phyloP scores from a whole-genome alignment of 1,139 yeast species.

The Blastobotrys proliferans region DNA sequence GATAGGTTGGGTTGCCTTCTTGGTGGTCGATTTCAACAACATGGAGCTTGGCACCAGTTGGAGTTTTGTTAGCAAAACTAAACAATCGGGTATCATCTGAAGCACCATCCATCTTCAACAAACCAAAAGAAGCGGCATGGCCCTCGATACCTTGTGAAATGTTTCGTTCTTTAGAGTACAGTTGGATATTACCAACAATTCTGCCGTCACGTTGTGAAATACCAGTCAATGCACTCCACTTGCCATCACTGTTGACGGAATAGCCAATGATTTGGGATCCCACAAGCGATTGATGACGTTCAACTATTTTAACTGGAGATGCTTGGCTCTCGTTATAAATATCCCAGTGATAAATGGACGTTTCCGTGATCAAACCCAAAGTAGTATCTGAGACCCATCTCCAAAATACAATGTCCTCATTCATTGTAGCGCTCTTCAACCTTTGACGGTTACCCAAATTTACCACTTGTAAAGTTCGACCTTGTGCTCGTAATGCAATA shows the following conservation, averaged over 20 bases:
- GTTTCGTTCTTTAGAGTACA: slow-evolving; percentile 80
- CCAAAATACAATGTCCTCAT: slow-evolving; percentile 93
- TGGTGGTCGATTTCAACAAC: slow-evolving; percentile 95
- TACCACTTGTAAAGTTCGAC: slow-evolving; percentile 85
- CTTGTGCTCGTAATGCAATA: slow-evolving; percentile 92
- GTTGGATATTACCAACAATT: slow-evolving; percentile 94
- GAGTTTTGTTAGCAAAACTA: slow-evolving; percentile 80
- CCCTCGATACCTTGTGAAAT: slow-evolving; percentile 98
- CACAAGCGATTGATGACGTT: slow-evolving; percentile 74
- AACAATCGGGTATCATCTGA: slow-evolving; percentile 77
- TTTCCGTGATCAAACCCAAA: slow-evolving; percentile 81
- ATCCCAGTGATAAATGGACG: slow-evolving; percentile 74
- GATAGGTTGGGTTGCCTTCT: slow-evolving; percentile 76
- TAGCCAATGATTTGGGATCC: slow-evolving; percentile 90
- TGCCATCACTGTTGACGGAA: slow-evolving; percentile 71
- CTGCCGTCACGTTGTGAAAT: slow-evolving; percentile 93
- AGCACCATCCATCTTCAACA: slow-evolving; percentile 69
- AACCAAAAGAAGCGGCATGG: slow-evolving; percentile 89
- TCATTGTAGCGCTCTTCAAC: slow-evolving; percentile 80
- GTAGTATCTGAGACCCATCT: slow-evolving; percentile 76
- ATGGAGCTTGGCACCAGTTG: slow-evolving; percentile 82
- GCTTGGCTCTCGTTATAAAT: slow-evolving; percentile 76
- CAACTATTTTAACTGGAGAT: slow-evolving; percentile 76
- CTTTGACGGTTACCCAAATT: slow-evolving; percentile 84
- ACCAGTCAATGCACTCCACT: slow-evolving; percentile 96